Evolutionary conservation across 2,329 filamentous ascomycete species (phyloP).

Genomic region (Reticulascus tulasneorum): DNA sequence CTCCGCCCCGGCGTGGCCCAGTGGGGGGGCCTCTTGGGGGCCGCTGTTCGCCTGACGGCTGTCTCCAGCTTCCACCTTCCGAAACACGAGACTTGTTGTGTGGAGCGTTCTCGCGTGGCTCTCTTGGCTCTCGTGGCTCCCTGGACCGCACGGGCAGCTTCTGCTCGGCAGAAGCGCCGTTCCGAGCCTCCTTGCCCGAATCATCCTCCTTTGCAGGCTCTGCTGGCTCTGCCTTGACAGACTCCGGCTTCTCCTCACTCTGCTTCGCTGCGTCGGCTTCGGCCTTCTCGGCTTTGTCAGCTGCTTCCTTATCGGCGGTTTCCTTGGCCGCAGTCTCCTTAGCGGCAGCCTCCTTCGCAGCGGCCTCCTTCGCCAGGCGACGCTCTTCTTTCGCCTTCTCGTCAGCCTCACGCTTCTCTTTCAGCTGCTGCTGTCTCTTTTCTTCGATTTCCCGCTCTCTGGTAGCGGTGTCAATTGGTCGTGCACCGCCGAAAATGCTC

Average conservation of each 20-base stretch:
- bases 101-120: slow-evolving; percentile 40
- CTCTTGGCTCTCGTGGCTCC: slow-evolving; percentile 31
- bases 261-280: slow-evolving; percentile 22
- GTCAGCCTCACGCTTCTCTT: slow-evolving; percentile 82
- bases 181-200: slow-evolving; percentile 23
- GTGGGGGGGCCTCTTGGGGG: slow-evolving; percentile 42
- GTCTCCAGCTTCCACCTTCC: slow-evolving; percentile 60
- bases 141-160: slow-evolving; percentile 37
- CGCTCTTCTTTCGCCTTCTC: slow-evolving; percentile 79
- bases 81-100: slow-evolving; percentile 50
- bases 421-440: slow-evolving; percentile 69
- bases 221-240: slow-evolving; percentile 12
- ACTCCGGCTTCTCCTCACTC: slow-evolving; percentile 28
- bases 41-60: slow-evolving; percentile 44
- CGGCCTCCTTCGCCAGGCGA: slow-evolving; percentile 60
- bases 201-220: slow-evolving; percentile 25
- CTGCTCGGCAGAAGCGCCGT: slow-evolving; percentile 40
- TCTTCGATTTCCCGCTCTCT: slow-evolving; percentile 89
- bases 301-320: slow-evolving; percentile 28
- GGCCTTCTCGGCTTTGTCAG: slow-evolving; percentile 26
- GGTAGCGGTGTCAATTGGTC: slow-evolving; percentile 88
- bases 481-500: slow-evolving; percentile 89
- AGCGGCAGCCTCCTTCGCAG: slow-evolving; percentile 54
- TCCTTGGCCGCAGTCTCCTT: slow-evolving; percentile 24
- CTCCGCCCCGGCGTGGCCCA: slow-evolving; percentile 37